A percentile compares a stretch with the other conserved stretches of the same genome.
phyloP scores from a whole-genome alignment of 305 asterid genomes.

The Solanum hybrid region DNA sequence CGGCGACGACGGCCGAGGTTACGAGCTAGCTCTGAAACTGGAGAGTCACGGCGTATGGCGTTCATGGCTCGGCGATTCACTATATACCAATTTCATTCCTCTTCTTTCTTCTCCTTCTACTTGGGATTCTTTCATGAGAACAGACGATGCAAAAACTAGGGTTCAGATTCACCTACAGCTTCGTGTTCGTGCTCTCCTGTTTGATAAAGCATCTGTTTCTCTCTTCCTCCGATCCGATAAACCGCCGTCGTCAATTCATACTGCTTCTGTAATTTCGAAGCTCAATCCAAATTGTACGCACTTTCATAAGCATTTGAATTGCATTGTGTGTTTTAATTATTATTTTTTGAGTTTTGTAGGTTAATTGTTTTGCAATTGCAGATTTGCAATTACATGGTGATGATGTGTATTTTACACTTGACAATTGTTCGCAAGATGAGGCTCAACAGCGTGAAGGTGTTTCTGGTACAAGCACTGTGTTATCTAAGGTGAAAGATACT shows the following conservation, averaged over 20 bases:
- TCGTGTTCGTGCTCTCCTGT: slow-evolving; percentile 89
- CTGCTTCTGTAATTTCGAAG: slow-evolving; percentile 31
- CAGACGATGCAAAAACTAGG: slow-evolving; percentile 50
- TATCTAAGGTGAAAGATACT: slow-evolving; percentile 39
- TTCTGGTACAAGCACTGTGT: slow-evolving; percentile 32
- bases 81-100: slow-evolving; percentile 51
- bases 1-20: slow-evolving; percentile 85
- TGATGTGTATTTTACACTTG: slow-evolving; percentile 86
- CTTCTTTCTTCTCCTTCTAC: slow-evolving; percentile 60
- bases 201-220: slow-evolving; percentile 68
- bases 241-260: slow-evolving; percentile 6
- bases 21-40: slow-evolving; percentile 86
- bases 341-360: background rate
- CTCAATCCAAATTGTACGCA: slow-evolving; percentile 73
- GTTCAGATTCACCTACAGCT: slow-evolving; percentile 78
- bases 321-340: background rate
- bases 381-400: slow-evolving; percentile 95
- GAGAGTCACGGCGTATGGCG: slow-evolving; percentile 87
- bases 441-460: slow-evolving; percentile 21
- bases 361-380: slow-evolving; percentile 13
- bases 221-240: slow-evolving; percentile 32
- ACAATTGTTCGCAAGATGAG: slow-evolving; percentile 46
- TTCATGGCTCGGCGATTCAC: slow-evolving; percentile 78
- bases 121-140: slow-evolving; percentile 82
- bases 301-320: background rate